phyloP scores from a whole-genome alignment of 805 yeast species.

The Metschnikowia koreensis region DNA sequence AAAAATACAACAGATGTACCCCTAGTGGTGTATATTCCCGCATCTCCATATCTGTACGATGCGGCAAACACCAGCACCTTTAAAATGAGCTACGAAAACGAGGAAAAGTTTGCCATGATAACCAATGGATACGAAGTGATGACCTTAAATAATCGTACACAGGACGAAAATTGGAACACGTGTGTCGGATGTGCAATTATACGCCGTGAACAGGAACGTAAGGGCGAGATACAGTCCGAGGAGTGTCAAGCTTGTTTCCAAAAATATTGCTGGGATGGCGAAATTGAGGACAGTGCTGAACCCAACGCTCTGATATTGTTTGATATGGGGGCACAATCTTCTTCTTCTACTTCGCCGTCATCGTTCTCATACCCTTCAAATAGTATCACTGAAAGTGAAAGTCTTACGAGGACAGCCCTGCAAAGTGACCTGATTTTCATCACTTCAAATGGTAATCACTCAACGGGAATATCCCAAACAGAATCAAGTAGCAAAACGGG shows the following conservation, averaged over 20 bases:
- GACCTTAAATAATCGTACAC: constrained; percentile 20
- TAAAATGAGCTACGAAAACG: constrained; percentile 22
- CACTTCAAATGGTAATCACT: too few relatives aligned
- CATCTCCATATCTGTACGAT: constrained; percentile 17
- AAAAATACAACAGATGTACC: constrained; percentile 20
- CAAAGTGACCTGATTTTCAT: too few relatives aligned
- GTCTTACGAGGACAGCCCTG: not conserved
- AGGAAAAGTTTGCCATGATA: constrained; percentile 17
- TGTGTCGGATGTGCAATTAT: constrained; percentile 29
- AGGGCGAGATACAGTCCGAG: constrained; percentile 20
- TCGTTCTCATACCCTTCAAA: too few relatives aligned
- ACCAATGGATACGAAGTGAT: constrained; percentile 23
- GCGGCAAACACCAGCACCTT: constrained; percentile 23
- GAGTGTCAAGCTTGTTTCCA: constrained; percentile 23
- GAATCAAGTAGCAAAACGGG: too few relatives aligned
- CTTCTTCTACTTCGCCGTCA: too few relatives aligned
- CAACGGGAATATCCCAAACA: too few relatives aligned
- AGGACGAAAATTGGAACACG: constrained; percentile 21
- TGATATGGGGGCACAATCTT: not conserved
- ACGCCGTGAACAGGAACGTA: constrained; percentile 24
- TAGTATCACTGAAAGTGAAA: too few relatives aligned
- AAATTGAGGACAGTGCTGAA: constrained; percentile 14
- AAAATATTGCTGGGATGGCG: constrained; percentile 25
- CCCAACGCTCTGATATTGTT: constrained; percentile 6
- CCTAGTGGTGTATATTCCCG: constrained; percentile 22